A percentile compares a stretch with the other conserved stretches of the same genome.
These are phyloP conservation scores for Lyophyllum atratum DNA, from an alignment of 768 basidiomycete species.

Conservation along the genomic window DNA sequence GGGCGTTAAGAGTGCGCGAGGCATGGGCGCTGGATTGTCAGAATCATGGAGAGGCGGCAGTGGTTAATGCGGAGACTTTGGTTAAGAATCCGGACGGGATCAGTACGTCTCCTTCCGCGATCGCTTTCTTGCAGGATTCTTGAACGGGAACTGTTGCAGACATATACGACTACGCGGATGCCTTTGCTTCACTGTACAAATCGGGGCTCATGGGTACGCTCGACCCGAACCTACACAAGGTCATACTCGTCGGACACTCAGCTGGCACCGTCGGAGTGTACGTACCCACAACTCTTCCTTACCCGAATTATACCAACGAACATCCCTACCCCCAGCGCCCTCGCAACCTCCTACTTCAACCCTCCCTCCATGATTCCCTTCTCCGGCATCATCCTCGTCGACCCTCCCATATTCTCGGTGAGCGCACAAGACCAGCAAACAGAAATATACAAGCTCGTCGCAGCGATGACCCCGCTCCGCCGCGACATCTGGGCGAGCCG, in stretches of 20 bases:
- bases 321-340: slow-evolving; percentile 12
- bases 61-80: slow-evolving; percentile 31
- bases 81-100: slow-evolving; percentile 18
- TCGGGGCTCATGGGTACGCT: slow-evolving; percentile 26
- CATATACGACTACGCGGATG: slow-evolving; percentile 33
- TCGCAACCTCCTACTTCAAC: slow-evolving; percentile 27
- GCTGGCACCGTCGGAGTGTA: slow-evolving; percentile 32
- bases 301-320: background rate
- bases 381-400: slow-evolving; percentile 26
- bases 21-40: slow-evolving; percentile 40
- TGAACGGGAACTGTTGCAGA: slow-evolving; percentile 10
- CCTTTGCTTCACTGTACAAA: slow-evolving; percentile 25
- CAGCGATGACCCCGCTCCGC: slow-evolving; percentile 24
- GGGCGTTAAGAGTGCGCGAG: slow-evolving; percentile 26
- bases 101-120: slow-evolving; percentile 10
- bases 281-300: background rate
- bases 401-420: slow-evolving; percentile 24
- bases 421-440: slow-evolving; percentile 23
- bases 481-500: slow-evolving; percentile 26
- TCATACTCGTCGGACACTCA: slow-evolving; percentile 33
- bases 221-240: slow-evolving; percentile 22
- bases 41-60: slow-evolving; percentile 38
- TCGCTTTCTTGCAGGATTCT: background rate
- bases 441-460: slow-evolving; percentile 27
- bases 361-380: slow-evolving; percentile 28